A percentile compares a stretch with the other conserved stretches of the same genome.
Conservation (phyloP, 2,329 filamentous ascomycete genomes). For the Cladophialophora chaetospira region DNA sequence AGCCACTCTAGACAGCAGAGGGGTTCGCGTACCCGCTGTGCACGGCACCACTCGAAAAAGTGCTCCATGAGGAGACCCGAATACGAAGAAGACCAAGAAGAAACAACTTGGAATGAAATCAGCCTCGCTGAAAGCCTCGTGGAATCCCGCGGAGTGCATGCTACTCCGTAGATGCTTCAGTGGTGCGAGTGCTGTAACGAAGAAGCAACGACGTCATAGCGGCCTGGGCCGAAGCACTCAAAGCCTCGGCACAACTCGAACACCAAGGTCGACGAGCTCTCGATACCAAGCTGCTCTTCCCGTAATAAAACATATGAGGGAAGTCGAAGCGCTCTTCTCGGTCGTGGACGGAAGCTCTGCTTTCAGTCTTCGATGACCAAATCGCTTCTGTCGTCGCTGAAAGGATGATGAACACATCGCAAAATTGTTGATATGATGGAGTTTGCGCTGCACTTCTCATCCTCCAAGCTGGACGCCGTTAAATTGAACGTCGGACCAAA, state of each 20-base stretch:
- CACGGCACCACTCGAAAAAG: neutral
- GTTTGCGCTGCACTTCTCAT: slow-evolving; percentile 32
- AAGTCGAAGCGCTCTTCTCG: neutral
- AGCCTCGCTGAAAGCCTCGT: slow-evolving; percentile 21
- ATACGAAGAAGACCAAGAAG: slow-evolving; percentile 13
- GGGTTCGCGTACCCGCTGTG: neutral
- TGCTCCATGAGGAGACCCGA: slow-evolving; percentile 5
- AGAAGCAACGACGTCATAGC: neutral
- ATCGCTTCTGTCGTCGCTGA: neutral
- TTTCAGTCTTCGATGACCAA: neutral
- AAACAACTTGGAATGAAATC: slow-evolving; percentile 4
- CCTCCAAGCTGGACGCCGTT: slow-evolving; percentile 18
- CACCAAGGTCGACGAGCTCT: neutral
- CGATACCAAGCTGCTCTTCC: neutral
- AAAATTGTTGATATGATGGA: slow-evolving; percentile 21
- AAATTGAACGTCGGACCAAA: slow-evolving; percentile 15
- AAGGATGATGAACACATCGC: neutral
- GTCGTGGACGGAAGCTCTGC: neutral
- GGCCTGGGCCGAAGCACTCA: neutral
- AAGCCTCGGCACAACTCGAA: neutral
- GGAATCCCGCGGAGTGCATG: neutral
- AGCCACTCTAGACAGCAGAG: neutral
- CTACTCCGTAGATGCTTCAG: neutral
- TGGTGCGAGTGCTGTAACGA: neutral
- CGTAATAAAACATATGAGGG: too few relatives aligned